Conservation (phyloP, 768 basidiomycete genomes). For the Xanthoconium stramineum region DNA sequence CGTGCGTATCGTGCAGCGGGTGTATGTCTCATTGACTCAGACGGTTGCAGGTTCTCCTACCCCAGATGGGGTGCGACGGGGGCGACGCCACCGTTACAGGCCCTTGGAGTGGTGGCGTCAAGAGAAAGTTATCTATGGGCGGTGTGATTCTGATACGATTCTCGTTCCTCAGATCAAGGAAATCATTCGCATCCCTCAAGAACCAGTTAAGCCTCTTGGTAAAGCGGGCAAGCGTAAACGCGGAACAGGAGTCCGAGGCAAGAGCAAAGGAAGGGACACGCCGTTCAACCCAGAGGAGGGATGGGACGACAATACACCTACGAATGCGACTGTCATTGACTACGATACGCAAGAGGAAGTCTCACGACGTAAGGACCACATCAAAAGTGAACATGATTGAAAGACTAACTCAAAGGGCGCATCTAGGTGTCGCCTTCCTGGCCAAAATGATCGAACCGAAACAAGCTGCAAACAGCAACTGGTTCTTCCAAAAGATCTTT, state of each 20-base stretch:
- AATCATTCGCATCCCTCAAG: conserved; percentile 56
- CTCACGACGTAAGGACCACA: conserved; percentile 59
- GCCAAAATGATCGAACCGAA: conserved; percentile 61
- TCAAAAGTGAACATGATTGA: neutral
- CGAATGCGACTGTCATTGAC: conserved; percentile 64
- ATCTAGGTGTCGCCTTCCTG: conserved; percentile 76
- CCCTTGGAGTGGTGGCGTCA: conserved; percentile 94
- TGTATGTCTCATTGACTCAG: conserved; percentile 6
- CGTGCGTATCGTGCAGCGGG: conserved; percentile 15
- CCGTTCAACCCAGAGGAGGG: conserved; percentile 62
- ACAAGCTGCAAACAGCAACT: conserved; percentile 58
- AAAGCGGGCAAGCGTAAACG: conserved; percentile 37
- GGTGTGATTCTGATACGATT: conserved; percentile 46
- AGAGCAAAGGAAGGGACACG: conserved; percentile 33
- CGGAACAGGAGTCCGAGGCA: conserved; percentile 28
- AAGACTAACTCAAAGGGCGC: conserved; percentile 1
- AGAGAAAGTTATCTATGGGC: conserved; percentile 83
- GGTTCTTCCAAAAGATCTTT: conserved; percentile 90
- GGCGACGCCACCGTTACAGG: conserved; percentile 59
- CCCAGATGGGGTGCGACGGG: conserved; percentile 60
- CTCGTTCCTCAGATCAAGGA: conserved; percentile 66
- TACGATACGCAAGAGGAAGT: conserved; percentile 61
- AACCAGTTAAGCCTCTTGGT: conserved; percentile 46
- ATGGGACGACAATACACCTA: conserved; percentile 80
- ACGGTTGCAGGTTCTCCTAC: conserved; percentile 21